A percentile compares a stretch with the other conserved stretches of the same genome.
Conservation (phyloP, 208 protist species). For the Plasmodiophora brassicae region DNA sequence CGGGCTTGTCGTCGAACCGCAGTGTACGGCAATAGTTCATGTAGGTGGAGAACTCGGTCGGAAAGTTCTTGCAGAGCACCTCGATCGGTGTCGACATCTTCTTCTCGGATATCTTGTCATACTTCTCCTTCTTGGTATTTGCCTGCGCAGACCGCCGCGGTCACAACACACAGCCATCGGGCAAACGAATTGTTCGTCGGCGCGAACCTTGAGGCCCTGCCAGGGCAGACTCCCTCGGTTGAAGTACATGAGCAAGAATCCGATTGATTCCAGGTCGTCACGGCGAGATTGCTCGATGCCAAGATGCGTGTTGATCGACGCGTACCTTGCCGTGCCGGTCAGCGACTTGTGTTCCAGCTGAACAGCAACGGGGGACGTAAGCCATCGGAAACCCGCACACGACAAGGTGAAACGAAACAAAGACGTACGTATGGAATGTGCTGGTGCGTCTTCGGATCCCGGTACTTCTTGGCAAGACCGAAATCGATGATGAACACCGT, state of each 20-base stretch:
- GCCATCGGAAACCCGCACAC: neutral
- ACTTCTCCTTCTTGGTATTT: conserved; percentile 95
- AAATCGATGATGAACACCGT: conserved; percentile 50
- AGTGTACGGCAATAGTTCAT: conserved; percentile 91
- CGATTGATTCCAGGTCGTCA: conserved; percentile 84
- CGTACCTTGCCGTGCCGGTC: conserved; percentile 95
- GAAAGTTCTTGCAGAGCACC: conserved; percentile 78
- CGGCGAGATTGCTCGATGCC: conserved; percentile 86
- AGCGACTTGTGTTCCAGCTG: conserved; percentile 43
- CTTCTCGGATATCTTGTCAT: conserved; percentile 92
- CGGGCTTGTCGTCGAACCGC: conserved; percentile 96
- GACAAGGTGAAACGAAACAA: too few species aligned
- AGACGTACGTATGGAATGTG: conserved; percentile 92
- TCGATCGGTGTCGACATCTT: conserved; percentile 92
- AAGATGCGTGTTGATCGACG: conserved; percentile 97
- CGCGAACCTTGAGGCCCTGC: conserved; percentile 82
- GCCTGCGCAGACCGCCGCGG: too few species aligned
- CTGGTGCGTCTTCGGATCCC: conserved; percentile 90
- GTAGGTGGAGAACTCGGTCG: conserved; percentile 89
- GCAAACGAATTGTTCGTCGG: neutral
- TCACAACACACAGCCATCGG: too few species aligned
- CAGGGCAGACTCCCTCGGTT: conserved; percentile 93
- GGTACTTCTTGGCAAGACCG: conserved; percentile 96
- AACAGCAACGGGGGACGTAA: neutral
- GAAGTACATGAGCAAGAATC: conserved; percentile 99